Conservation (phyloP, 352 stramenopile species). For the Plasmopara muralis region DNA sequence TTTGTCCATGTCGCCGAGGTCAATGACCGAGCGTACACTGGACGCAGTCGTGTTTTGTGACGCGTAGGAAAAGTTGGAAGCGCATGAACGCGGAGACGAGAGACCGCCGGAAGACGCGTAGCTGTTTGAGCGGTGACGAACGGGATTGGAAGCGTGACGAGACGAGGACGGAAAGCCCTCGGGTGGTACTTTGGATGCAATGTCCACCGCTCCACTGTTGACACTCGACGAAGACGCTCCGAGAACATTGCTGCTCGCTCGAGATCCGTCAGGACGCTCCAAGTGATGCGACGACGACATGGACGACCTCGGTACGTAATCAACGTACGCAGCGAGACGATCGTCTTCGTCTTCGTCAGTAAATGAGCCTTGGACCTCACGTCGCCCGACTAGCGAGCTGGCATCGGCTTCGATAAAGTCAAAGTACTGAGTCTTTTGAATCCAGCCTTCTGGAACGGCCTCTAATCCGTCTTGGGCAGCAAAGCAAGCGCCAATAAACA, state of each 20-base stretch:
- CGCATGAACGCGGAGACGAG: conserved; percentile 58
- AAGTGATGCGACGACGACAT: conserved; percentile 36
- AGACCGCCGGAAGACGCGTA: conserved; percentile 48
- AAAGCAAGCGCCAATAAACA: conserved; percentile 81
- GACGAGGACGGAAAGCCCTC: conserved; percentile 15
- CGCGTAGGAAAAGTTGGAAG: conserved; percentile 74
- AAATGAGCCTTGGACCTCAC: conserved; percentile 55
- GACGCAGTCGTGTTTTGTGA: conserved; percentile 65
- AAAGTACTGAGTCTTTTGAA: conserved; percentile 78
- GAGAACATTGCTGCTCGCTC: conserved; percentile 20
- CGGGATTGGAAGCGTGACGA: conserved; percentile 16
- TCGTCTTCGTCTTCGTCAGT: conserved; percentile 45
- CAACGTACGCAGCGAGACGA: conserved; percentile 41
- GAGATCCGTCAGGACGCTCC: conserved; percentile 16
- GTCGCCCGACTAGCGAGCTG: conserved; percentile 54
- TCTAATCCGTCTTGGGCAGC: conserved; percentile 65
- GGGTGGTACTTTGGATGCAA: conserved; percentile 13
- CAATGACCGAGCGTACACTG: conserved; percentile 56
- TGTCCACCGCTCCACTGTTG: conserved; percentile 14
- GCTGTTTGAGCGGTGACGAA: conserved; percentile 48
- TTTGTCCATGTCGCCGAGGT: conserved; percentile 75
- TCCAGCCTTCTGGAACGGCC: conserved; percentile 59
- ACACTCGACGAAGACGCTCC: conserved; percentile 10
- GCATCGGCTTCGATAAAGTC: conserved; percentile 74
- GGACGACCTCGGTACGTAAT: conserved; percentile 46